Evolutionary conservation across 495 filamentous ascomycete species (phyloP).

Genomic region (Parmelia sp.): DNA sequence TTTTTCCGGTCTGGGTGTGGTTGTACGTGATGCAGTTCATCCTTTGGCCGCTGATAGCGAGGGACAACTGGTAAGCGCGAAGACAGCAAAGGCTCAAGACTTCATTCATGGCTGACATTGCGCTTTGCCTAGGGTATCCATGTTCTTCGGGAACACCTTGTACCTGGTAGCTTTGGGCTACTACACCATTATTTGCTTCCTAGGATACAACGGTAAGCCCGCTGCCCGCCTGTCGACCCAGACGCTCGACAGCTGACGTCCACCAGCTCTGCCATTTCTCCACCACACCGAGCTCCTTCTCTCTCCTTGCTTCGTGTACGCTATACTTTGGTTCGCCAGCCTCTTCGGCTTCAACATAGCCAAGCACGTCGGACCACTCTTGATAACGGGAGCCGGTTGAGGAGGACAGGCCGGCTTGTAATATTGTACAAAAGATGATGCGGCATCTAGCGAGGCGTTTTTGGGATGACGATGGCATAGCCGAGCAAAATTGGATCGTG

Average conservation of each 20-base stretch:
- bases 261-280: conserved; percentile 58
- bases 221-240: not conserved
- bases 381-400: conserved; percentile 28
- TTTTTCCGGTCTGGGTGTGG: conserved; percentile 68
- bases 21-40: conserved; percentile 69
- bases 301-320: conserved; percentile 54
- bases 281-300: conserved; percentile 68
- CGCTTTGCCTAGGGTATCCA: conserved; percentile 44
- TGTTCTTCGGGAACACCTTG: conserved; percentile 64
- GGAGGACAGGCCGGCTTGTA: not conserved
- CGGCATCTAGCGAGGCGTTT: conserved; percentile 19
- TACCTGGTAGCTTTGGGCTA: conserved; percentile 65
- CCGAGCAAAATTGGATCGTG: conserved; percentile 9
- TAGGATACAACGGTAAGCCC: conserved; percentile 59
- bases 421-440: conserved; percentile 22
- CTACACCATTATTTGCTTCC: conserved; percentile 66
- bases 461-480: conserved; percentile 7
- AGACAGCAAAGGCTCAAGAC: not conserved
- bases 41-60: conserved; percentile 55
- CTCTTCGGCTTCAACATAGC: conserved; percentile 52
- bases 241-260: conserved; percentile 16
- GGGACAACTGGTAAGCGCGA: conserved; percentile 41
- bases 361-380: conserved; percentile 44
- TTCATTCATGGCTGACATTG: conserved; percentile 1
- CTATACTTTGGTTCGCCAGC: conserved; percentile 57